These are phyloP conservation scores for Kandelia obovata DNA, from an alignment of 345 rosid genomes.

Conservation along the genomic window DNA sequence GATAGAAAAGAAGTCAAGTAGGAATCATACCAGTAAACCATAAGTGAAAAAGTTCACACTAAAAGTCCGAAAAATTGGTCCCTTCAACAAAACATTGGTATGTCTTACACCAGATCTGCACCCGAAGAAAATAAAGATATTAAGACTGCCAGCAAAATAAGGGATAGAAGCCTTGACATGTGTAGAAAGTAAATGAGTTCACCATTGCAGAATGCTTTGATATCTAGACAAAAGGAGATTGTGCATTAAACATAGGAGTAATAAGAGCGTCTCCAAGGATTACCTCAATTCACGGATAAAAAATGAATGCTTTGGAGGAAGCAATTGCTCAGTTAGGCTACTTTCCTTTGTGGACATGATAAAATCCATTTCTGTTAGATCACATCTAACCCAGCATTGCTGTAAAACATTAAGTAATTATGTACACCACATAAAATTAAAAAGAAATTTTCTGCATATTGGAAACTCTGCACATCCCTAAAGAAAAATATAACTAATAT, in stretches of 20 bases:
- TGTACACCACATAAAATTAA: background rate
- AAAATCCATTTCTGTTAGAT: constrained; percentile 45
- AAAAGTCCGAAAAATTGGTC: constrained; percentile 40
- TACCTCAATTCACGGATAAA: constrained; percentile 45
- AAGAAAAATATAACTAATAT: background rate
- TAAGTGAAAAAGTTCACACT: constrained; percentile 48
- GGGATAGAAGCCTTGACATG: background rate
- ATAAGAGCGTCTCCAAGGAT: background rate
- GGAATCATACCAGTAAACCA: constrained; percentile 43
- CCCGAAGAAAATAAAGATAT: background rate
- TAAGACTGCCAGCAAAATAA: background rate
- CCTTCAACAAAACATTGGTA: constrained; percentile 30
- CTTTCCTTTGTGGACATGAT: constrained; percentile 33
- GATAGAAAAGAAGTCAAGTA: background rate
- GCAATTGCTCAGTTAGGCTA: constrained; percentile 36
- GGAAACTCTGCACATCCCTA: too few species aligned
- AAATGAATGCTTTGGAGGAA: constrained; percentile 42
- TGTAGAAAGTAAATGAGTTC: background rate
- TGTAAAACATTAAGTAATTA: constrained; percentile 13
- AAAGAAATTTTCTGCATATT: background rate
- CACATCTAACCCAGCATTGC: constrained; percentile 48
- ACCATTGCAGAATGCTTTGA: background rate
- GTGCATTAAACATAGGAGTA: background rate
- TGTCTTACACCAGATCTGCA: constrained; percentile 39
- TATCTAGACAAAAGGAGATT: background rate